Base-by-base conservation (phyloP, 2,329 filamentous ascomycete genomes). In the Fusarium sororula region DNA sequence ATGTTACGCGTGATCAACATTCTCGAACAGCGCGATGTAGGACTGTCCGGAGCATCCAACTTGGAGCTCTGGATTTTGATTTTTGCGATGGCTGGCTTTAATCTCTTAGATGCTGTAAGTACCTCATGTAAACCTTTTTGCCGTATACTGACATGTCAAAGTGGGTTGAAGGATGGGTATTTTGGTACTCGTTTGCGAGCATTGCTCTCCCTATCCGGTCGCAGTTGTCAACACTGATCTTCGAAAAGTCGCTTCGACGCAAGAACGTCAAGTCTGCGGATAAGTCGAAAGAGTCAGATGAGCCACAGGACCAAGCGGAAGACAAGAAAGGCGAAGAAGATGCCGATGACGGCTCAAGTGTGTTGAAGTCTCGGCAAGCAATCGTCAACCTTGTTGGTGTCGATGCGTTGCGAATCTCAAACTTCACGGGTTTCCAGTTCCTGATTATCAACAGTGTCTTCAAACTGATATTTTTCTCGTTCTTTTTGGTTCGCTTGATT, bases 321-420 rank as follows among this genome's bases (percentile, higher is more conserved):
- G 86, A 88, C 37, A 84, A 87, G n/a, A 86, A 89, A 14, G 74
- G 85, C 75, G 77, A 87, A 82, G 80, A 90, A 73, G 88, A 91
- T 81, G 68, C 79, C 7, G 64, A 77, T 26, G 82, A 81, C 14
- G 75, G 78, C 18, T 74, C 78, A 26, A 79, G 75, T 44, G 81
- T 81, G 15, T 73, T 83, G 50, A 82, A 84, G 61, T 88, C 89
- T 32, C 86, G 88, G 70, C 93, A 96, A 81, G 91, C 89, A 63
- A 92, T 92, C 8, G 91, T 95, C 63, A 96, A 95, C 79, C 85
- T 95, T 41, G 91, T 95, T 51, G 93, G 92, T n/a, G 90, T 95
- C 17, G 93, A 96, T 80, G 85, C 90, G 13, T 90, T 90, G 71
- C 89, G 93, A 44, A 86, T 96, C 47, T 85, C 91, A 0, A 90